Evolutionary conservation across 1,284 basidiomycete genomes (phyloP).

Genomic region (Ceratobasidium sp.): DNA sequence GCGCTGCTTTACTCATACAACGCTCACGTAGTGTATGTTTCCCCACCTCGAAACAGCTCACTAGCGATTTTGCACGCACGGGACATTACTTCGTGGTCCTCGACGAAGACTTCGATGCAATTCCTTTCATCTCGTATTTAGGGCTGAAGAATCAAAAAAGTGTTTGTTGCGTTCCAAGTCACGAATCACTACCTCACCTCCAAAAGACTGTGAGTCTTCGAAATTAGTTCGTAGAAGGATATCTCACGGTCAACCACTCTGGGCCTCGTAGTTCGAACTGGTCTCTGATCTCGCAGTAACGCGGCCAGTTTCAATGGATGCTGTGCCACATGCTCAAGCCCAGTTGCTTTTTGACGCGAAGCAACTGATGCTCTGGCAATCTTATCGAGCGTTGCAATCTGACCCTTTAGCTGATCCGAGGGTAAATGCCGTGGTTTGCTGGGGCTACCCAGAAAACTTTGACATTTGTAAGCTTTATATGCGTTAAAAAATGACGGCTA

Average conservation of each 20-base stretch:
- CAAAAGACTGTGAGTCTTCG: not conserved
- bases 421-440: not conserved
- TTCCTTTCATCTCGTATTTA: not conserved
- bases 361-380: not conserved
- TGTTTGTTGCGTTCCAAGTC: not conserved
- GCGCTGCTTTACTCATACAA: not conserved
- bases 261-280: not conserved
- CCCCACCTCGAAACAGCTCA: not conserved
- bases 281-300: not conserved
- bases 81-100: constrained; percentile 12
- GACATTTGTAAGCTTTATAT: not conserved
- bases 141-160: not conserved
- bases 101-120: constrained; percentile 9
- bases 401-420: not conserved
- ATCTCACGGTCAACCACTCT: not conserved
- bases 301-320: no score
- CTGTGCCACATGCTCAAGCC: no score
- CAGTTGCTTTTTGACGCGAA: not conserved
- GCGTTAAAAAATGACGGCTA: not conserved
- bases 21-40: not conserved
- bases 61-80: not conserved
- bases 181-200: not conserved
- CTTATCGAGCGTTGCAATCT: not conserved
- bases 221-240: no score
- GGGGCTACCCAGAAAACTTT: not conserved